Conservation (phyloP, 345 rosid genomes). For the Corymbia maculata region DNA sequence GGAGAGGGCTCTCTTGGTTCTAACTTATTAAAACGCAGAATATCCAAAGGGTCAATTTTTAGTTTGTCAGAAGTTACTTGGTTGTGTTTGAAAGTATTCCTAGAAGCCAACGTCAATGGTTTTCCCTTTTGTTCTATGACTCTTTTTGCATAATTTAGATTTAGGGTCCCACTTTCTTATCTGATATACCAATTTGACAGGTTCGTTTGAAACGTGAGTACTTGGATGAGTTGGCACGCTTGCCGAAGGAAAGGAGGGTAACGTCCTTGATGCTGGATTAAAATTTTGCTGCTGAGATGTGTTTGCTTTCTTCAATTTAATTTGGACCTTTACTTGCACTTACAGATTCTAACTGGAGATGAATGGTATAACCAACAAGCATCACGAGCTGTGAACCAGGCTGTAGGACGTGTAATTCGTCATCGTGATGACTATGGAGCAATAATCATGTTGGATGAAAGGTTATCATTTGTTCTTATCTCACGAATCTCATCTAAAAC, state of each 20-base stretch:
- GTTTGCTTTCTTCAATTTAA: neutral
- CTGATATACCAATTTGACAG: constrained; percentile 19
- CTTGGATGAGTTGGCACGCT: constrained; percentile 47
- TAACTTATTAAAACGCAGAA: neutral
- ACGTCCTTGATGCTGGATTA: constrained; percentile 13
- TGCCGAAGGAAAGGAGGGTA: constrained; percentile 30
- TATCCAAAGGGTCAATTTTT: neutral
- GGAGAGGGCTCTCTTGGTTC: neutral
- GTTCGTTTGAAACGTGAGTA: constrained; percentile 84
- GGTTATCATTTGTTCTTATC: constrained; percentile 21
- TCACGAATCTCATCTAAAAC: neutral
- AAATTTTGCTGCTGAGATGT: constrained; percentile 2
- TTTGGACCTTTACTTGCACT: constrained; percentile 16
- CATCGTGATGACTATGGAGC: constrained; percentile 94
- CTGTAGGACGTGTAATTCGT: constrained; percentile 95
- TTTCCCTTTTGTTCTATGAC: neutral
- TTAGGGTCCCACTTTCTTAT: neutral
- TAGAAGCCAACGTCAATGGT: neutral
- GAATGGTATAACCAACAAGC: constrained; percentile 94
- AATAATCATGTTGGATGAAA: constrained; percentile 86
- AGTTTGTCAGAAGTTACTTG: neutral
- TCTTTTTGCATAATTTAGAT: neutral
- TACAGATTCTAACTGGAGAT: constrained; percentile 53
- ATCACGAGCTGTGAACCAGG: constrained; percentile 91
- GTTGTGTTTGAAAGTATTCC: neutral